Evolutionary conservation across 2,329 filamentous ascomycete species (phyloP), one percentile per base, ranked within the genome.

Genomic region (Diaporthe sp.): DNA sequence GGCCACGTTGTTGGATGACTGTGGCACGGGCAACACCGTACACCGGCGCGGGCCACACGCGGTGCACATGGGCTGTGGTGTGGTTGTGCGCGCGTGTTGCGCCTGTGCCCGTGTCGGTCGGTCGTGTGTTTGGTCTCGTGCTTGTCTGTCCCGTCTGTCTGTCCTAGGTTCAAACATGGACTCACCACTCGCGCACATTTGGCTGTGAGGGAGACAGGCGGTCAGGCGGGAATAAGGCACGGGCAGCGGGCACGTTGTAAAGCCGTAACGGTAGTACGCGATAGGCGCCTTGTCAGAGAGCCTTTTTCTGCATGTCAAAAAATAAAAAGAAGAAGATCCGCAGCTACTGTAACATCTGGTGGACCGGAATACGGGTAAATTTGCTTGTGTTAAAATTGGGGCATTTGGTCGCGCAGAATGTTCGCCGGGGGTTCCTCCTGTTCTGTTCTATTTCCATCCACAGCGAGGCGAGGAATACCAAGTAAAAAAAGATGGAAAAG

Each of bases 391-490:
- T 39, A 39, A 39, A 22, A 2, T 70, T 13, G 53, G 44, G 34
- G n/a, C 7, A 25, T n/a, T 42, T 13, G 42, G 47, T 22, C 31
- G 65, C 22, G 47, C 22, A 34, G 20, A 10, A 12, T n/a, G n/a
- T 37, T 67, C 25, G 44, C 31, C 22, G 47, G 47, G 44, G 63
- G 28, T 39, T 39, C 63, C 63, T 51, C 20, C 44, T 68, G 47
- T 68, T 68, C 65, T 68, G 63, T 68, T 68, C 65, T 68, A 68
- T 53, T 68, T 68, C 65, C 49, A 55, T 70, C 34, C 44, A n/a
- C 49, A 34, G 44, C 44, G n/a, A 22, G 13, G 15, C 22, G 22
- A 55, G 15, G 31, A 4, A 55, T 4, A 28, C 9, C 49, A 28
- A n/a, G 37, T 15, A 20, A 47, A 20, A 22, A 34, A 47, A 34